phyloP scores from a whole-genome alignment of 2,329 filamentous ascomycete species.

The Penicillium sp. region DNA sequence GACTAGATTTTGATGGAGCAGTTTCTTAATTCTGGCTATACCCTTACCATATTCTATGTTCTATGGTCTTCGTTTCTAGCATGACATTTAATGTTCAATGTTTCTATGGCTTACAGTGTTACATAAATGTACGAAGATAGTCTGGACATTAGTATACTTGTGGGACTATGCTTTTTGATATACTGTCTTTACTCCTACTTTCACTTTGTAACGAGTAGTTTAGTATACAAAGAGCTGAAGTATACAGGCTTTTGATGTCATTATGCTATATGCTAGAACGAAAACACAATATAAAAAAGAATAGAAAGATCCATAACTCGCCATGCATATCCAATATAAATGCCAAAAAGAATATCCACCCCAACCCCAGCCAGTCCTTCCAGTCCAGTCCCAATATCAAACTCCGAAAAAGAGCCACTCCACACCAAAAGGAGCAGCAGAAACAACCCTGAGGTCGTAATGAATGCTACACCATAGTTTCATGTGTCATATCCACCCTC shows the following conservation, averaged over 20 bases:
- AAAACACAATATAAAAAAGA: neutral
- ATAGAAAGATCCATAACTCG: neutral
- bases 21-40: neutral
- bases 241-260: slow-evolving; percentile 3
- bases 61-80: too few relatives aligned
- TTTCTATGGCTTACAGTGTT: too few relatives aligned
- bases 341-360: neutral
- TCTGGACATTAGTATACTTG: too few relatives aligned
- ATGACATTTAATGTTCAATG: too few relatives aligned
- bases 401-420: slow-evolving; percentile 1
- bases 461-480: neutral
- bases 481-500: neutral
- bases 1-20: neutral
- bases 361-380: neutral
- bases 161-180: too few relatives aligned
- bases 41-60: neutral
- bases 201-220: too few relatives aligned
- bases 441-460: neutral
- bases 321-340: neutral
- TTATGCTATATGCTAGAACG: slow-evolving; percentile 1
- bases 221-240: neutral
- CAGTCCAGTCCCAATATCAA: slow-evolving; percentile 1
- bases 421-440: neutral
- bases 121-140: too few relatives aligned
- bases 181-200: neutral